A percentile compares a stretch with the other conserved stretches of the same genome.
Conservation (phyloP, 192 early-diverging fungal species). For the Podila verticillata region DNA sequence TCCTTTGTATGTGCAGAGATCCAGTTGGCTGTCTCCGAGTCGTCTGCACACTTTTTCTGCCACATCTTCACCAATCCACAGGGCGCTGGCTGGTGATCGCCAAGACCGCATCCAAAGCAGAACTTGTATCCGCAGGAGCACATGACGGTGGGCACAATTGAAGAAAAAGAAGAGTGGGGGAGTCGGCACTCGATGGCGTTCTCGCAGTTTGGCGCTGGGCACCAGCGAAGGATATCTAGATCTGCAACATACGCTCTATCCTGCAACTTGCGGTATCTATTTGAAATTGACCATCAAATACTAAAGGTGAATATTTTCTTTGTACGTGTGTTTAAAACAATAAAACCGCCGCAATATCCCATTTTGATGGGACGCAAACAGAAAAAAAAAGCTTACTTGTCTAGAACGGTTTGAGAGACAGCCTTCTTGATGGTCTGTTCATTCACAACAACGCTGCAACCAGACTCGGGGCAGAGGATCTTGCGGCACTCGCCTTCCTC, state of each 20-base stretch:
- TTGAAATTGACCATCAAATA: neutral
- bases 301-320: neutral
- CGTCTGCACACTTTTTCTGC: constrained; percentile 97
- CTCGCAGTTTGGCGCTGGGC: constrained; percentile 95
- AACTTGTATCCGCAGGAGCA: constrained; percentile 85
- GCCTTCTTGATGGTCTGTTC: constrained; percentile 79
- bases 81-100: constrained; percentile 89
- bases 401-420: constrained; percentile 63
- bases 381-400: constrained; percentile 64
- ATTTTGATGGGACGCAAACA: neutral
- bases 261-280: constrained; percentile 79
- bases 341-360: too few species aligned
- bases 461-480: constrained; percentile 84
- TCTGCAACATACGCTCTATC: constrained; percentile 95
- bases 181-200: constrained; percentile 93
- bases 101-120: constrained; percentile 92
- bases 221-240: constrained; percentile 85
- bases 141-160: constrained; percentile 86
- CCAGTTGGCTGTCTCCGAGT: constrained; percentile 99
- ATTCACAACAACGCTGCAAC: constrained; percentile 86
- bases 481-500: constrained; percentile 90
- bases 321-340: too few species aligned
- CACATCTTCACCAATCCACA: constrained; percentile 87
- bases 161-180: constrained; percentile 67
- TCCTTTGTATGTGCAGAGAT: constrained; percentile 95